Evolutionary conservation across 352 stramenopile genomes (phyloP).

Genomic region (Globisporangium carolinianum): DNA sequence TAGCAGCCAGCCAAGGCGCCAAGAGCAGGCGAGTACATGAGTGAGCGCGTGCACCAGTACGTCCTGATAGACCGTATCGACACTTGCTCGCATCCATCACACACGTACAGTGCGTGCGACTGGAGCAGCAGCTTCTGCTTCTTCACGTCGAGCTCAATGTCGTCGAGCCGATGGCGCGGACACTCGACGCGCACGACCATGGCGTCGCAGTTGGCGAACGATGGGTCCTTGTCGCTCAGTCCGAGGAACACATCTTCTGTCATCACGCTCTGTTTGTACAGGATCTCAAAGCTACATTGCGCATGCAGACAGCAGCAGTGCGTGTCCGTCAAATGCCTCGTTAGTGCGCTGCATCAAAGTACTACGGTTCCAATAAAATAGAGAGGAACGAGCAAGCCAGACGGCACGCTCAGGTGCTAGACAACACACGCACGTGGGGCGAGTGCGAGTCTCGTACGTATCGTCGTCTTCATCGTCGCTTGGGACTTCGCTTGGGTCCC

Average conservation of each 20-base stretch:
- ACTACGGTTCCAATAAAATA: neutral
- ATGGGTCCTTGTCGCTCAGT: constrained; percentile 79
- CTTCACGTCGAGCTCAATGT: constrained; percentile 81
- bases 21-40: too few species aligned
- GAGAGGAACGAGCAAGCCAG: neutral
- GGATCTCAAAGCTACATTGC: constrained; percentile 52
- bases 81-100: neutral
- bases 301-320: neutral
- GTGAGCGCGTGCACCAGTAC: too few species aligned
- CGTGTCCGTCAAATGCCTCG: neutral
- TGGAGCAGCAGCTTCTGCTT: constrained; percentile 67
- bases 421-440: constrained; percentile 31
- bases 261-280: constrained; percentile 86
- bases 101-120: constrained; percentile 45
- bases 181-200: constrained; percentile 76
- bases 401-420: neutral
- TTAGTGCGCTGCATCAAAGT: too few species aligned
- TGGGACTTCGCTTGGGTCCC: constrained; percentile 56
- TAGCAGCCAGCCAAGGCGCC: neutral
- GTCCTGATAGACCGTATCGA: neutral
- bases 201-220: constrained; percentile 66
- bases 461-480: constrained; percentile 78
- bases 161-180: constrained; percentile 47
- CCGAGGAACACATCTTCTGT: constrained; percentile 82
- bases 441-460: constrained; percentile 37